These are phyloP conservation scores for Coelastrella sp. DNA, from an alignment of 139 green algal genomes.

Conservation along the genomic window DNA sequence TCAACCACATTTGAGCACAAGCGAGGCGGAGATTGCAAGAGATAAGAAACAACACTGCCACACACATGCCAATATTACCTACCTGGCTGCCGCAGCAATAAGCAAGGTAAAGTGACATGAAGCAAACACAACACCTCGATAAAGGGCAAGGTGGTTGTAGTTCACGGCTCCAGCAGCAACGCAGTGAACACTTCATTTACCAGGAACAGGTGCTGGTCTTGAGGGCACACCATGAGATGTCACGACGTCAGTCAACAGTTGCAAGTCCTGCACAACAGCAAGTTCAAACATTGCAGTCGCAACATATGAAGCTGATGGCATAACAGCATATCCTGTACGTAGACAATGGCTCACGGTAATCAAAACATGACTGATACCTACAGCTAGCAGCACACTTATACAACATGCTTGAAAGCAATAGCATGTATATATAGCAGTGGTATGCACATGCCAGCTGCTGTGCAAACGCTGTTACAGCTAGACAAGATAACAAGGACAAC, in stretches of 20 bases:
- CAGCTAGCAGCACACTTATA: too few relatives aligned
- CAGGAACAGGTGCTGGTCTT: not conserved
- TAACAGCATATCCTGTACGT: too few relatives aligned
- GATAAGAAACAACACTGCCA: not conserved
- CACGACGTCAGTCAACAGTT: conserved; percentile 79
- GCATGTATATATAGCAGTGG: too few relatives aligned
- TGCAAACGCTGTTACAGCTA: too few relatives aligned
- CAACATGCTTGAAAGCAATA: too few relatives aligned
- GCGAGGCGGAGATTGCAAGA: not conserved
- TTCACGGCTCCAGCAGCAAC: not conserved
- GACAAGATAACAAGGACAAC: too few relatives aligned
- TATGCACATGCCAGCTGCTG: too few relatives aligned
- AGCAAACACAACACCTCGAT: not conserved
- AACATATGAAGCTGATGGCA: not conserved
- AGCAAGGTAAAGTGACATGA: too few relatives aligned
- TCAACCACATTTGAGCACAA: not conserved
- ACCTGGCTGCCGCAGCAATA: too few relatives aligned
- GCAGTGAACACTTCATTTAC: not conserved
- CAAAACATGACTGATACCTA: too few relatives aligned
- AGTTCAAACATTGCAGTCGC: not conserved
- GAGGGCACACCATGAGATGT: conserved; percentile 57
- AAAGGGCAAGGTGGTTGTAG: not conserved
- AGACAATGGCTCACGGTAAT: too few relatives aligned
- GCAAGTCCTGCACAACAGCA: conserved; percentile 60
- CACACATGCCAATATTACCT: not conserved